These are phyloP conservation scores for Austroboletus sp. DNA, from an alignment of 1,284 basidiomycete species.

Conservation along the genomic window DNA sequence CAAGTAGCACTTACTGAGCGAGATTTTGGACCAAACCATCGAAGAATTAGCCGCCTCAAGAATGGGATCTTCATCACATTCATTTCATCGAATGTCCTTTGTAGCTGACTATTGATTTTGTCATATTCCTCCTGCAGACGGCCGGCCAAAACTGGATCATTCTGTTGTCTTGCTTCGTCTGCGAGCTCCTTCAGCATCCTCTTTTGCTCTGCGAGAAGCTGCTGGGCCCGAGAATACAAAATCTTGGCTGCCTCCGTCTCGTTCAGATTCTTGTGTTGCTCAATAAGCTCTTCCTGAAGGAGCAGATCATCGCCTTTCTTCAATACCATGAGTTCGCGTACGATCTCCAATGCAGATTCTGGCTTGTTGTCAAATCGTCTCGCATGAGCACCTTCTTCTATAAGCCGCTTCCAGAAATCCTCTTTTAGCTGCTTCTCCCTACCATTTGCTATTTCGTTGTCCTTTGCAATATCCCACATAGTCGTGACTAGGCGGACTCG, in stretches of 20 bases:
- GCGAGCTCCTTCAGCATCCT: conserved; percentile 8
- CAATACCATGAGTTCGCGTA: background rate
- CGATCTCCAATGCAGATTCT: background rate
- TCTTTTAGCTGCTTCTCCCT: conserved; percentile 24
- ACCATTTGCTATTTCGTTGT: background rate
- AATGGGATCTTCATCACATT: conserved; percentile 18
- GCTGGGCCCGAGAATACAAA: conserved; percentile 15
- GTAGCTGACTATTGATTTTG: conserved; percentile 7
- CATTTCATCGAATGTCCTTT: conserved; percentile 15
- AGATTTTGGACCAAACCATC: conserved; percentile 4
- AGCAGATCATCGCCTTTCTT: conserved; percentile 3
- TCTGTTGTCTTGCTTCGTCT: conserved; percentile 9
- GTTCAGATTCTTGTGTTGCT: conserved; percentile 9
- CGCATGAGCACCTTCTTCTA: conserved; percentile 30
- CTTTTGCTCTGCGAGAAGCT: conserved; percentile 15
- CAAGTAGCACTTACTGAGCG: conserved; percentile 6
- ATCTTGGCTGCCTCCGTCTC: conserved; percentile 21
- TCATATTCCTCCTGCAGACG: conserved; percentile 11
- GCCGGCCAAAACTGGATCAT: conserved; percentile 8
- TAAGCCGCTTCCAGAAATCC: conserved; percentile 23
- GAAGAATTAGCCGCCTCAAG: conserved; percentile 10
- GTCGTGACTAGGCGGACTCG: conserved; percentile 41
- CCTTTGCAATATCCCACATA: conserved; percentile 22
- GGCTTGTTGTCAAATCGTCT: conserved; percentile 9
- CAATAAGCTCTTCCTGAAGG: conserved; percentile 22